phyloP scores from a whole-genome alignment of 2,329 filamentous ascomycete genomes.

The Cercospora sp. region DNA sequence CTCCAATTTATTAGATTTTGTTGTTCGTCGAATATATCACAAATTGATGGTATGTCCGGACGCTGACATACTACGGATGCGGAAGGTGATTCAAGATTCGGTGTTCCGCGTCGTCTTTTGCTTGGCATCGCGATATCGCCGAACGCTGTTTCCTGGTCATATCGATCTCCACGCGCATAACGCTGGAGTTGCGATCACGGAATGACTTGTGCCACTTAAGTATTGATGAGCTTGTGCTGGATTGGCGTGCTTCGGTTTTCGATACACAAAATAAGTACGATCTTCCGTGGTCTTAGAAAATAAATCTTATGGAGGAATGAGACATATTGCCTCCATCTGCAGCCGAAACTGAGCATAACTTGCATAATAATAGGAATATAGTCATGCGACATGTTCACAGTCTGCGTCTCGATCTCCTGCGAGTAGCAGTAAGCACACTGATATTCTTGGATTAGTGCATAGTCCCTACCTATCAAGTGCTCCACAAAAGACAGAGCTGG shows the following conservation, averaged over 20 bases:
- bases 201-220: background rate
- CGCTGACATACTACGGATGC: background rate
- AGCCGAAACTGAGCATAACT: background rate
- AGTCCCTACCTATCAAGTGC: background rate
- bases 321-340: background rate
- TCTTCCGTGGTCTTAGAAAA: background rate
- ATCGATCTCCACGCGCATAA: background rate
- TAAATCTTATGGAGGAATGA: background rate
- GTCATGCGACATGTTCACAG: background rate
- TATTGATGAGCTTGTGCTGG: background rate
- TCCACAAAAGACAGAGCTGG: background rate
- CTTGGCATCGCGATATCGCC: background rate
- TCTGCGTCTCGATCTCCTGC: background rate
- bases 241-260: background rate
- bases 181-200: background rate
- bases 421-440: background rate
- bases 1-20: background rate
- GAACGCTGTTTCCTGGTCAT: background rate
- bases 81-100: constrained; percentile 14
- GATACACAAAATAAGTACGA: background rate
- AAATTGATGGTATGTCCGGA: background rate
- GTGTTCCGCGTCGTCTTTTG: background rate
- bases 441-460: background rate
- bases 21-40: background rate
- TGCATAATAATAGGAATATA: background rate